Evolutionary conservation across 1,139 yeast species (phyloP), one percentile per base, ranked within the genome.

Genomic region (Kurtzmaniella quercitrusa): DNA sequence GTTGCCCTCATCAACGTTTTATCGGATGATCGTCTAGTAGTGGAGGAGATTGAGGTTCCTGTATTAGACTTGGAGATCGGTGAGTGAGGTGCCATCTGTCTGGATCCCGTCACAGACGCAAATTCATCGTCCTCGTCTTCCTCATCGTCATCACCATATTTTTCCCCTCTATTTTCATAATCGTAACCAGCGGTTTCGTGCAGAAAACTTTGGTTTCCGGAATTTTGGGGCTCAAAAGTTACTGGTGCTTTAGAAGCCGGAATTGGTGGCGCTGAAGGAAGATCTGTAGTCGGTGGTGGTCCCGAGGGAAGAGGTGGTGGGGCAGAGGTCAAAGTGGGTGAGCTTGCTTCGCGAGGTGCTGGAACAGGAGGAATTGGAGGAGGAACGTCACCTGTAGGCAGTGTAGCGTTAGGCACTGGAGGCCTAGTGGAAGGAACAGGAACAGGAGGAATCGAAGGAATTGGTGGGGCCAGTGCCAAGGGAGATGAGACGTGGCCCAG

Each of bases 61-160:
- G 68, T 62, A 16, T 58, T 48, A 19, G 49, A 50, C 17, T 51
- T 47, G 3, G 54, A 42, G 17, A 60, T 42, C 3, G 55, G 48
- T 9, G 55, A 40, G 5, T 44, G 47, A 16, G 30, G 30, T 14
- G 33, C 15, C 5, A n/a, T n/a, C 14, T 14, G 34, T 5, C 15
- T 30, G 5, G 23, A 19, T 18, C 23, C 9, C 7, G 37, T 19
- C 7, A 34, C 33, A 5, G 36, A 18, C 12, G 36, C 21, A 32
- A 23, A 19, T 23, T 30, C 34, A 20, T 38, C 37, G 11, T 36
- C 39, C 3, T 33, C 37, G n/a, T n/a, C 30, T 14, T 36, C 40
- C 7, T 21, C 33, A 12, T 23, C 38, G 12, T 43, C 43, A 21
- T 19, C 37, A 5, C 38, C 42, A 15, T 35, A 15, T 14, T 21